Conservation (phyloP, 352 stramenopile species). For the Pythium folliculosum region DNA sequence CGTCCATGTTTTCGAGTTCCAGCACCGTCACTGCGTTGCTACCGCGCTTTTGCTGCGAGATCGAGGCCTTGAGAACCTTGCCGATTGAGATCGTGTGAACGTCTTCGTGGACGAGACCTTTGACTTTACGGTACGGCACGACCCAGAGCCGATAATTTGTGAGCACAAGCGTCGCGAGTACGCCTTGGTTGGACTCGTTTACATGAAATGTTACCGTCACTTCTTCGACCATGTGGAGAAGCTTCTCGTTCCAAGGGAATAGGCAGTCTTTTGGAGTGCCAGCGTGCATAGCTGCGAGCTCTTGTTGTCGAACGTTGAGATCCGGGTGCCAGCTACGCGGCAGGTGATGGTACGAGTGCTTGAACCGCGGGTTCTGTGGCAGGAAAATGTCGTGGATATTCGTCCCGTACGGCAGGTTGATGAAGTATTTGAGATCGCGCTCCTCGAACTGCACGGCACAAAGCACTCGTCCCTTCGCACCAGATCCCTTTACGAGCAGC, state of each 20-base stretch:
- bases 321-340: slow-evolving; percentile 83
- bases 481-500: slow-evolving; percentile 59
- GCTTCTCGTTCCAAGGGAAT: slow-evolving; percentile 83
- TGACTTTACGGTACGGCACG: slow-evolving; percentile 74
- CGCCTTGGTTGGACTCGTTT: slow-evolving; percentile 83
- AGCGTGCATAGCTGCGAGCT: slow-evolving; percentile 65
- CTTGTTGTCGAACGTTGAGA: slow-evolving; percentile 57
- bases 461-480: slow-evolving; percentile 62
- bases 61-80: slow-evolving; percentile 78
- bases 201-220: slow-evolving; percentile 89
- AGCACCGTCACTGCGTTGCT: slow-evolving; percentile 80
- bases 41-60: slow-evolving; percentile 73
- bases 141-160: slow-evolving; percentile 88
- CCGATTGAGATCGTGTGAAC: slow-evolving; percentile 80
- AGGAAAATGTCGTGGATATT: slow-evolving; percentile 80
- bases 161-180: slow-evolving; percentile 75
- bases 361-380: slow-evolving; percentile 79
- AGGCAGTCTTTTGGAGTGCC: slow-evolving; percentile 71
- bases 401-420: slow-evolving; percentile 72
- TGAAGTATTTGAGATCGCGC: slow-evolving; percentile 58
- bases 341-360: slow-evolving; percentile 73
- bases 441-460: slow-evolving; percentile 80
- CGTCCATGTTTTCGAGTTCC: slow-evolving; percentile 85
- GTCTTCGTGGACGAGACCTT: slow-evolving; percentile 78
- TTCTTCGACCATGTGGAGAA: slow-evolving; percentile 86